A percentile compares a stretch with the other conserved stretches of the same genome.
phyloP scores from a whole-genome alignment of 1,284 basidiomycete species.

The Ceratobasidium theobromae region DNA sequence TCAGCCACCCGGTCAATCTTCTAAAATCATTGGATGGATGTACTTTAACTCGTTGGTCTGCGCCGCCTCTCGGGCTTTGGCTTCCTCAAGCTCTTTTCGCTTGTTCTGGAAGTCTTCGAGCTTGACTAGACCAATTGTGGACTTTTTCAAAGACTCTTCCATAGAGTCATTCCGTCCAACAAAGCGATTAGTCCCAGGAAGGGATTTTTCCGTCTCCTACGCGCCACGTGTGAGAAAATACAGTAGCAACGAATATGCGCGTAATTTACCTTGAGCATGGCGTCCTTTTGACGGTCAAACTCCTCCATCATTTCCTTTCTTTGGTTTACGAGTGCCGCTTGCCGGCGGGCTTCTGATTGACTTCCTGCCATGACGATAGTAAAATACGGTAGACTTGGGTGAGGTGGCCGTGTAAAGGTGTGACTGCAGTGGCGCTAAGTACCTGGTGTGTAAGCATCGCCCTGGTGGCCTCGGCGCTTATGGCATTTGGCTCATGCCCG shows the following conservation, averaged over 20 bases:
- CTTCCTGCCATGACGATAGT: slow-evolving; percentile 58
- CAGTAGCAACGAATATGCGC: neutral
- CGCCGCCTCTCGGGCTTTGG: slow-evolving; percentile 87
- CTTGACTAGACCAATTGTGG: slow-evolving; percentile 89
- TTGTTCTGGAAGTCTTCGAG: slow-evolving; percentile 91
- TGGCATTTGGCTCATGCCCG: neutral
- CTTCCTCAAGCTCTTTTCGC: slow-evolving; percentile 88
- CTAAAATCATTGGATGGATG: slow-evolving; percentile 45
- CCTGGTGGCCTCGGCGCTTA: neutral
- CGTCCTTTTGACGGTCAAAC: slow-evolving; percentile 85
- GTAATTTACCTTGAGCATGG: slow-evolving; percentile 54
- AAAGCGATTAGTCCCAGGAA: slow-evolving; percentile 83
- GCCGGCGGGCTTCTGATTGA: slow-evolving; percentile 72
- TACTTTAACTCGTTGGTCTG: slow-evolving; percentile 80
- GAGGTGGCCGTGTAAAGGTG: neutral
- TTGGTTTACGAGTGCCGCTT: slow-evolving; percentile 77
- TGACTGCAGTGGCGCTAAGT: neutral
- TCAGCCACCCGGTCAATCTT: slow-evolving; percentile 29
- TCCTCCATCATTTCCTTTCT: slow-evolving; percentile 82
- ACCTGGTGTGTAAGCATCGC: neutral
- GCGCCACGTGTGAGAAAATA: neutral
- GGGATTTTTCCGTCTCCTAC: slow-evolving; percentile 56
- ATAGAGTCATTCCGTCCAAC: slow-evolving; percentile 92
- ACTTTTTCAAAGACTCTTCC: slow-evolving; percentile 91
- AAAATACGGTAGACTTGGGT: neutral